phyloP scores from a whole-genome alignment of 192 early-diverging fungal genomes.

The Coemansia sp. region DNA sequence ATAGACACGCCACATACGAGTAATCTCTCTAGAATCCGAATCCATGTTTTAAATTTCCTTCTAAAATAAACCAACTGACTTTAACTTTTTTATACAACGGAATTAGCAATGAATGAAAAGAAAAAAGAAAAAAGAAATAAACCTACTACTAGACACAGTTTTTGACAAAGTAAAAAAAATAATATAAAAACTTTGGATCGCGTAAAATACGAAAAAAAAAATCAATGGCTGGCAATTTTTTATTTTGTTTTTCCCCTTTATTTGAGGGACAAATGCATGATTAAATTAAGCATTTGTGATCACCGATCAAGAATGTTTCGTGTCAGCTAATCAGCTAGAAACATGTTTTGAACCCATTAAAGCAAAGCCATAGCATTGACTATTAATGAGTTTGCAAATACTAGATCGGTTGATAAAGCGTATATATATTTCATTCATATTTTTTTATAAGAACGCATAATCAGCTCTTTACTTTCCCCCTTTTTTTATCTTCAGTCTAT shows the following conservation, averaged over 20 bases:
- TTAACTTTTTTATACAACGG: not conserved
- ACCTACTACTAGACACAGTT: not conserved
- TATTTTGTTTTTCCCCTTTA: not conserved
- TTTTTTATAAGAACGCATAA: too few relatives aligned
- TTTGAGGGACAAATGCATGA: not conserved
- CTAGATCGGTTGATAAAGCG: too few relatives aligned
- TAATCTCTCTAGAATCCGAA: conserved; percentile 60
- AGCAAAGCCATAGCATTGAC: too few relatives aligned
- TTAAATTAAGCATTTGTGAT: too few relatives aligned
- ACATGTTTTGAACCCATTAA: too few relatives aligned
- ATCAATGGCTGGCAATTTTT: not conserved
- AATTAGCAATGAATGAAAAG: not conserved
- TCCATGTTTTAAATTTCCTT: conserved; percentile 17
- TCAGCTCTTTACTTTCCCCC: too few relatives aligned
- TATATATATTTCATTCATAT: too few relatives aligned
- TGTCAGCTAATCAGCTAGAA: too few relatives aligned
- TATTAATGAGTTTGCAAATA: too few relatives aligned
- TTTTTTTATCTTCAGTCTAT: too few relatives aligned
- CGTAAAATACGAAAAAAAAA: conserved; percentile 2
- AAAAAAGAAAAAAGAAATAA: not conserved
- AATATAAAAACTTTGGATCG: not conserved
- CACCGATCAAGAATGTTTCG: too few relatives aligned
- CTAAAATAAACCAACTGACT: not conserved
- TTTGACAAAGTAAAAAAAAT: not conserved
- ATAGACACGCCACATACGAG: conserved; percentile 81